Evolutionary conservation across 805 yeast species (phyloP), one percentile per base, ranked within the genome.

Genomic region (Zygosaccharomyces kombuchaensis): DNA sequence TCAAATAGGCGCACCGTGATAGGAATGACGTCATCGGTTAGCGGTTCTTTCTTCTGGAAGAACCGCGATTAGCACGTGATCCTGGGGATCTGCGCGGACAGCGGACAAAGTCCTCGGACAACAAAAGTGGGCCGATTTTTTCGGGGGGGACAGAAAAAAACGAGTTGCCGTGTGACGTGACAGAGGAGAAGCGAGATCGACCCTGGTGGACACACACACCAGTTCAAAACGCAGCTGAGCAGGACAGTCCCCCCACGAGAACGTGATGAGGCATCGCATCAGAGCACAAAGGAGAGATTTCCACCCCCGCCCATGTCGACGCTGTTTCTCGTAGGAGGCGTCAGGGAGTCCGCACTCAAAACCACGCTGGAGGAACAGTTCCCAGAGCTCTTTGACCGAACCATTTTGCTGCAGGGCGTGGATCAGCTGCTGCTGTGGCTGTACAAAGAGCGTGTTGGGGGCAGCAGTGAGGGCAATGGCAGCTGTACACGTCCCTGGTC

Each of bases 361-460:
- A 27, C 14, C 23, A 10, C 22, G 13, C 36, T 50, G 17, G 47
- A 34, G 14, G 22, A 30, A 9, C 26, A 12, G 23, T 38, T 38
- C 16, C 26, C 41, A 13, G 27, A 23, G 10, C 17, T 47, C 4
- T 54, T 56, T 9, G 50, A 49, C 39, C 44, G 54, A 27, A 36
- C 44, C 6, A 27, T 50, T 6, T 17, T 30, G 21, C 40, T 54
- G 8, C 31, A 29, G 2, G 54, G 47, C 41, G 26, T 51, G 19
- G 47, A 46, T 34, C 46, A 47, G 9, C 48, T 62, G 22, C 44
- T 62, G 16, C 23, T 39, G 9, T 46, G 40, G 19, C 35, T 62
- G 35, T 60, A 60, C 34, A 29, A 36, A 9, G 61, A 60, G 34
- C 48, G 66, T 36, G 29, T 58, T 17, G 41, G 41, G 22, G 12